A percentile compares a stretch with the other conserved stretches of the same genome.
Conservation (phyloP, 148 eudicot genomes). For the Diospyros lotus region DNA sequence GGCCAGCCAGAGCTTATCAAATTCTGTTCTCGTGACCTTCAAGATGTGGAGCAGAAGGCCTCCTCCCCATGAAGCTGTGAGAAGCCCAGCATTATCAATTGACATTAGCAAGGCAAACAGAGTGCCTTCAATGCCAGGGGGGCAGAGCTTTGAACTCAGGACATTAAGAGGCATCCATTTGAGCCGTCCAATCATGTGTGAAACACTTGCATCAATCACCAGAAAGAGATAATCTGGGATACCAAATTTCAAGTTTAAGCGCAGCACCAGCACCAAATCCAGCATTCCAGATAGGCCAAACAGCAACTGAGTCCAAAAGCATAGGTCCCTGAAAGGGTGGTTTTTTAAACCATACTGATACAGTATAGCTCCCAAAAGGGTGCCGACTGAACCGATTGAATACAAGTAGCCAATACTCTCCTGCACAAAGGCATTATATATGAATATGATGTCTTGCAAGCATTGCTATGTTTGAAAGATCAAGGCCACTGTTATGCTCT, state of each 20-base stretch:
- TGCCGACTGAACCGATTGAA: constrained; percentile 78
- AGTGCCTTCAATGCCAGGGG: constrained; percentile 98
- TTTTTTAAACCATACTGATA: constrained; percentile 71
- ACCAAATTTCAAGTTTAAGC: constrained; percentile 64
- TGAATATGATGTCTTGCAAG: neutral
- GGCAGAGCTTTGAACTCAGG: constrained; percentile 78
- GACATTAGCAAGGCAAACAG: constrained; percentile 94
- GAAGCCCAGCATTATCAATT: constrained; percentile 69
- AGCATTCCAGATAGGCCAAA: constrained; percentile 78
- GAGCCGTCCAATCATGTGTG: constrained; percentile 60
- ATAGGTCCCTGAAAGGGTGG: constrained; percentile 60
- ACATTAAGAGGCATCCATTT: constrained; percentile 98
- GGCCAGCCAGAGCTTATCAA: constrained; percentile 78
- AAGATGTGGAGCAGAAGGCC: constrained; percentile 62
- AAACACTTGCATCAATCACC: constrained; percentile 64
- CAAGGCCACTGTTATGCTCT: neutral
- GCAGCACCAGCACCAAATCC: constrained; percentile 60
- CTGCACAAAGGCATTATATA: constrained; percentile 32
- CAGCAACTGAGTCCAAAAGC: constrained; percentile 80
- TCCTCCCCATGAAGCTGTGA: constrained; percentile 82
- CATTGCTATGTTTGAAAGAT: neutral
- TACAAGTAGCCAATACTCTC: constrained; percentile 73
- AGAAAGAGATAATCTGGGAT: constrained; percentile 72
- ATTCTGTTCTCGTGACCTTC: constrained; percentile 66
- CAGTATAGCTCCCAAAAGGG: constrained; percentile 63